These are phyloP conservation scores for Tetrapyrgos nigripes DNA, from an alignment of 1,284 basidiomycete species.

Conservation along the genomic window DNA sequence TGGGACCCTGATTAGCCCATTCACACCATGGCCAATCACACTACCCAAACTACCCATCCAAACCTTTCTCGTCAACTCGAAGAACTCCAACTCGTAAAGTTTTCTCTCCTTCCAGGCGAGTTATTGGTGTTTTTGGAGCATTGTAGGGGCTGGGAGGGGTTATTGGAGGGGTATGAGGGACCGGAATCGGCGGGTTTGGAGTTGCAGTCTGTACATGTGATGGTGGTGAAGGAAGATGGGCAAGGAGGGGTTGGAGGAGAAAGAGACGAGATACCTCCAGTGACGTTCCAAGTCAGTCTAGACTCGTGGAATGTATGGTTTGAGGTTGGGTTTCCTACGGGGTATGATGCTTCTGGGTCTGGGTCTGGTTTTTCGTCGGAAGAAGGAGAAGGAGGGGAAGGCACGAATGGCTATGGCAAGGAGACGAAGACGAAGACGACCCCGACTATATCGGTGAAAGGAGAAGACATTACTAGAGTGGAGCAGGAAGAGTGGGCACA, in stretches of 20 bases:
- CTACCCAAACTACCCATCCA: no score
- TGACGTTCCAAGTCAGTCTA: conserved; percentile 46
- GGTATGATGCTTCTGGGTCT: conserved; percentile 13
- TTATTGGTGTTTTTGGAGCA: conserved; percentile 49
- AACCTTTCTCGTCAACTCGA: no score
- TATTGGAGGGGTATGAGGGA: no score
- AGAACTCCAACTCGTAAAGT: conserved; percentile 59
- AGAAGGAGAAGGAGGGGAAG: no score
- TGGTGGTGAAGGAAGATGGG: background rate
- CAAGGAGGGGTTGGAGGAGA: background rate
- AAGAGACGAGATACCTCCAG: conserved; percentile 26
- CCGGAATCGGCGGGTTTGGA: no score
- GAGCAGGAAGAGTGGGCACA: conserved; percentile 62
- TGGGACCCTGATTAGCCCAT: no score
- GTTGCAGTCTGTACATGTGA: background rate
- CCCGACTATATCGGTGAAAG: conserved; percentile 47
- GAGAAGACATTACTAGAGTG: conserved; percentile 46
- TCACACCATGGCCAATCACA: no score
- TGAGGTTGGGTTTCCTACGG: conserved; percentile 42
- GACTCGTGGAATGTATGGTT: conserved; percentile 43
- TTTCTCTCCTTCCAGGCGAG: conserved; percentile 69
- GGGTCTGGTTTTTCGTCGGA: no score
- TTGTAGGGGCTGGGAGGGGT: conserved; percentile 39
- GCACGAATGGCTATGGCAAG: background rate
- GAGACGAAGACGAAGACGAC: background rate